Evolutionary conservation across 2,329 filamentous ascomycete genomes (phyloP).

Genomic region (Hypoxylon sp.): DNA sequence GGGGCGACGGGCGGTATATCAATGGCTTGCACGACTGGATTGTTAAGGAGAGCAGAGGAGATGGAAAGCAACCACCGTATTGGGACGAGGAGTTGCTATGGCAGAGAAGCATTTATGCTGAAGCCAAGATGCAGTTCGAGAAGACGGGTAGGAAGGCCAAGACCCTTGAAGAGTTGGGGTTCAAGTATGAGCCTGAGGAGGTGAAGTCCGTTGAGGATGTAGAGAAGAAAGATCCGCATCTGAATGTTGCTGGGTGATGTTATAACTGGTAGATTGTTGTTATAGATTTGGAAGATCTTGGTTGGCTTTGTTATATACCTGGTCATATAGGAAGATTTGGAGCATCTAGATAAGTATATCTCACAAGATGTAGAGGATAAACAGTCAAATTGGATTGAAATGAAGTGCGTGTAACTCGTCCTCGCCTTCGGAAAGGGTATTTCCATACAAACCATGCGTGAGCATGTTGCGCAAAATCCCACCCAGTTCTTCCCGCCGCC

Average conservation of each 20-base stretch:
- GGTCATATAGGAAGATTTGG: too few relatives aligned
- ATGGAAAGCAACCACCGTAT: slow-evolving; percentile 74
- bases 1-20: slow-evolving; percentile 77
- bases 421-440: not conserved
- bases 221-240: slow-evolving; percentile 19
- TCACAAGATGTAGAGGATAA: not conserved
- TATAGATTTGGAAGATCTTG: not conserved
- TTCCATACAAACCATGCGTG: not conserved
- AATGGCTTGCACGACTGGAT: slow-evolving; percentile 78
- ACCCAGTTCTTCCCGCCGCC: not conserved
- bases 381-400: slow-evolving; percentile 1
- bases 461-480: not conserved
- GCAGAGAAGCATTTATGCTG: slow-evolving; percentile 76
- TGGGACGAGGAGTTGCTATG: slow-evolving; percentile 82
- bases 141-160: slow-evolving; percentile 74
- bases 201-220: slow-evolving; percentile 22
- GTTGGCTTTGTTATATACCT: too few relatives aligned
- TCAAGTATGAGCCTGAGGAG: slow-evolving; percentile 64
- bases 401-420: not conserved
- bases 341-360: too few relatives aligned
- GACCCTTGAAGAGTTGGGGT: slow-evolving; percentile 80
- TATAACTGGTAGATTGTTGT: not conserved
- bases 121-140: slow-evolving; percentile 81
- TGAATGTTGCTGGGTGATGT: slow-evolving; percentile 37
- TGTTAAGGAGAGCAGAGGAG: slow-evolving; percentile 56